Base-by-base conservation (phyloP, 139 green algal species). In the Ettlia oleoabundans region DNA sequence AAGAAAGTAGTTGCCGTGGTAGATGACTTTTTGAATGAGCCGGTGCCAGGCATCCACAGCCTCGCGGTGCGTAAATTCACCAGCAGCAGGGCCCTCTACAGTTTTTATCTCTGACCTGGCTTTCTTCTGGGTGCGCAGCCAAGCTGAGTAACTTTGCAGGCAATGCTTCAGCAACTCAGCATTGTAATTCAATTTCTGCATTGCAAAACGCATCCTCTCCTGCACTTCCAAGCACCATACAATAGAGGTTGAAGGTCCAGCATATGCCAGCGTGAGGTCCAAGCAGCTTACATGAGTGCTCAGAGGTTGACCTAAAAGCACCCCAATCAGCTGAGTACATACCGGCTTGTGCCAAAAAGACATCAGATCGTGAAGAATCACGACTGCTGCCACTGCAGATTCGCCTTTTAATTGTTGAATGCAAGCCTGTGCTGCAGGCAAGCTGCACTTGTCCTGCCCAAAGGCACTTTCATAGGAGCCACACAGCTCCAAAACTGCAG, bases 331-430 rank as follows among this genome's bases (percentile, higher is more conserved):
- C n/a, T n/a, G 2, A n/a, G 26, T n/a, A 37, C 61, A 5, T 64
- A 83, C 78, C 43, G 35, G 78, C 78, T 83, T 83, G 26, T 76
- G 78, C 33, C 37, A 74, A 2, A 77, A 18, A 26, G 37, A 28
- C 37, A 74, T 42, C 18, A 83, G 58, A 47, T 91, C 76, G 58
- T 86, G 68, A 9, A 88, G 82, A 7, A 72, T 30, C 63, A 92
- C 75, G 0, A 79, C 69, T 22, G 47, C 68, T 4, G 47, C 64
- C 35, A 58, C 65, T 19, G 78, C 65, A 1, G 26, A 24, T 19
- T 24, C 32, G 18, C 35, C 40, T 6, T 40, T 47, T 24, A 75
- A 33, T 9, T 1, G 13, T 6, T 52, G 28, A 2, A 77, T 28
- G 78, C 78, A 83, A 10, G 32, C 9, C 19, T 55, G 38, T 2